phyloP scores from a whole-genome alignment of 306 rosid genomes.

The Rubus parviflorus region DNA sequence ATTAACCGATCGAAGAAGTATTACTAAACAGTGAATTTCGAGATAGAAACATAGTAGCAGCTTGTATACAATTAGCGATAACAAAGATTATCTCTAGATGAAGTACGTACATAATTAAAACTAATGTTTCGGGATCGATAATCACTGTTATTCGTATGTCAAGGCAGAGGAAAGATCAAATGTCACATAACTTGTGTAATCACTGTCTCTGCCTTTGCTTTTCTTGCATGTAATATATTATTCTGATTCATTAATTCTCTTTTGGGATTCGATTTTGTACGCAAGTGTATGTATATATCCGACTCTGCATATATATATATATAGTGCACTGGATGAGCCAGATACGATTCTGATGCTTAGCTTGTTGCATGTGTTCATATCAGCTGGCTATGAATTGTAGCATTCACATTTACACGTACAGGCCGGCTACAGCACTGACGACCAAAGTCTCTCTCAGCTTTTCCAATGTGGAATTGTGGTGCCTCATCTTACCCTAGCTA shows the following conservation, averaged over 20 bases:
- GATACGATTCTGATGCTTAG: not conserved
- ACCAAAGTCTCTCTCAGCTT: constrained; percentile 26
- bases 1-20: not conserved
- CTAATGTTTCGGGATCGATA: not conserved
- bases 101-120: too few species aligned
- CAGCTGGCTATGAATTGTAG: constrained; percentile 16
- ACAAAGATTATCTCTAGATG: too few species aligned
- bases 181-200: not conserved
- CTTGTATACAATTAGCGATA: not conserved
- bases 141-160: not conserved
- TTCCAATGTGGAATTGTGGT: constrained; percentile 24
- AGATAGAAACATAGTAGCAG: too few species aligned
- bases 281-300: not conserved
- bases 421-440: not conserved
- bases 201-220: not conserved
- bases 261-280: not conserved
- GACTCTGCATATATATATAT: not conserved
- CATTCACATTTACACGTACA: constrained; percentile 21
- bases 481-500: not conserved
- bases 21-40: not conserved
- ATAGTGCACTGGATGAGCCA: not conserved
- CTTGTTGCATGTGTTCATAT: constrained; percentile 22
- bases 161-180: not conserved
- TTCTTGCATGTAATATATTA: not conserved
- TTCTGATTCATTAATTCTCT: not conserved